phyloP scores from a whole-genome alignment of 192 early-diverging fungal genomes.

The Coemansia javaensis region DNA sequence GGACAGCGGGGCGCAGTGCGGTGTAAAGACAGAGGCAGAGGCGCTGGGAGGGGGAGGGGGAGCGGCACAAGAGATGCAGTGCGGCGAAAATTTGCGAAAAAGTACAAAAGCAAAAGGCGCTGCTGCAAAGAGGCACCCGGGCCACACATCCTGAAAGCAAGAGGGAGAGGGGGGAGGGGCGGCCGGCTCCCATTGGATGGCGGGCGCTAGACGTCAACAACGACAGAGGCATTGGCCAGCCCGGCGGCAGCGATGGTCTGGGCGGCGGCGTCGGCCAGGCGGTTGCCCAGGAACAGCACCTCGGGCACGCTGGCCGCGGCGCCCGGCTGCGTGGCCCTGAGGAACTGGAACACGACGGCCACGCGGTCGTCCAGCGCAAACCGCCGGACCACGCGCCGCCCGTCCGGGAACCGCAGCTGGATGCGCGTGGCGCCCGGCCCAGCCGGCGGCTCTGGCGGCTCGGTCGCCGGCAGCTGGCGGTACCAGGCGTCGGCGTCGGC shows the following conservation, averaged over 20 bases:
- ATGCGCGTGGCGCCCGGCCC: conserved; percentile 65
- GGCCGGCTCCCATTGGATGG: background rate
- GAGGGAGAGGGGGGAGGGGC: background rate
- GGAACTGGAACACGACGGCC: conserved; percentile 71
- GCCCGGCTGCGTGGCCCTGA: conserved; percentile 69
- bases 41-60: too few relatives aligned
- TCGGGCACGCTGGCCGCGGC: conserved; percentile 56
- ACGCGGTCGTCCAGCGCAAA: conserved; percentile 74
- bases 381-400: conserved; percentile 67
- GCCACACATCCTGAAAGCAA: too few relatives aligned
- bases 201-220: conserved; percentile 26
- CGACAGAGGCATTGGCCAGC: conserved; percentile 57
- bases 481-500: conserved; percentile 31
- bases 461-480: conserved; percentile 12
- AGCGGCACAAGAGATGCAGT: too few relatives aligned
- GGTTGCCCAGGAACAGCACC: conserved; percentile 64
- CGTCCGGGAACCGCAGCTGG: conserved; percentile 80
- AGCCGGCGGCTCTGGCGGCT: conserved; percentile 41
- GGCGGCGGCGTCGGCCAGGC: conserved; percentile 59
- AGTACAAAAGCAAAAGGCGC: too few relatives aligned
- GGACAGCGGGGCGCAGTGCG: too few relatives aligned
- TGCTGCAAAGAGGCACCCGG: background rate
- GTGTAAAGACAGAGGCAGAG: too few relatives aligned
- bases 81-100: too few relatives aligned
- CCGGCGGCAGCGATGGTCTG: conserved; percentile 72